A percentile compares a stretch with the other conserved stretches of the same genome.
phyloP scores from a whole-genome alignment of 2,329 filamentous ascomycete species.

The Chaetomiaceae sp. region DNA sequence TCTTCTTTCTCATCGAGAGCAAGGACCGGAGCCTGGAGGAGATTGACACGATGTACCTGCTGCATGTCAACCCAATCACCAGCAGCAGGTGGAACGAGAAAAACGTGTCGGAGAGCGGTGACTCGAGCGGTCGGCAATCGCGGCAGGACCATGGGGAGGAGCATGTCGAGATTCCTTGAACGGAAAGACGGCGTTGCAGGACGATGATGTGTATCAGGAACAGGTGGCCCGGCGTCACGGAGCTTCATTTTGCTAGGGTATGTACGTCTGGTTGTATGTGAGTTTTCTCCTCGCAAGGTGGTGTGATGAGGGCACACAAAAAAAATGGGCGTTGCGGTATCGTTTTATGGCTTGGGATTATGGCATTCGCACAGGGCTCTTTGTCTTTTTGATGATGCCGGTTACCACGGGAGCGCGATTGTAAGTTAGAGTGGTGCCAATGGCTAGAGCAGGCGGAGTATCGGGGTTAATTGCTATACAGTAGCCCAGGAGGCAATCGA shows the following conservation, averaged over 20 bases:
- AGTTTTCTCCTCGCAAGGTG: background rate
- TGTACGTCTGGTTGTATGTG: background rate
- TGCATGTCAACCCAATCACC: constrained; percentile 53
- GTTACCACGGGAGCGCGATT: background rate
- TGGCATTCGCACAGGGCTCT: background rate
- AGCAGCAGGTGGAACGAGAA: constrained; percentile 25
- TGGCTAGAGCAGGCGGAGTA: background rate
- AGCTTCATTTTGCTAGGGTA: background rate
- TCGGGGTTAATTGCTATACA: background rate
- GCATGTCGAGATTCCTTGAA: constrained; percentile 7
- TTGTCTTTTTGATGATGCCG: background rate
- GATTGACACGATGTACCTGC: constrained; percentile 73
- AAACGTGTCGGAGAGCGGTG: background rate
- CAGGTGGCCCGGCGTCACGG: constrained; percentile 10
- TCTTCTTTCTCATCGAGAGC: constrained; percentile 73
- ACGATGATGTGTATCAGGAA: background rate
- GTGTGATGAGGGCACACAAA: background rate
- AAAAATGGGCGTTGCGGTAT: background rate
- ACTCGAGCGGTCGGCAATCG: constrained; percentile 11
- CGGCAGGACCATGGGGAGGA: constrained; percentile 9
- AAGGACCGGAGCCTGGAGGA: constrained; percentile 72
- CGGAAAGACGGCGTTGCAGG: background rate
- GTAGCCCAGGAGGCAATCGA: constrained; percentile 3
- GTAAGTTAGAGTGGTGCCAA: constrained; percentile 1
- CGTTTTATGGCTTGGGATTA: background rate